These are phyloP conservation scores for Acacia concinna DNA, from an alignment of 331 rosid species.

Conservation along the genomic window DNA sequence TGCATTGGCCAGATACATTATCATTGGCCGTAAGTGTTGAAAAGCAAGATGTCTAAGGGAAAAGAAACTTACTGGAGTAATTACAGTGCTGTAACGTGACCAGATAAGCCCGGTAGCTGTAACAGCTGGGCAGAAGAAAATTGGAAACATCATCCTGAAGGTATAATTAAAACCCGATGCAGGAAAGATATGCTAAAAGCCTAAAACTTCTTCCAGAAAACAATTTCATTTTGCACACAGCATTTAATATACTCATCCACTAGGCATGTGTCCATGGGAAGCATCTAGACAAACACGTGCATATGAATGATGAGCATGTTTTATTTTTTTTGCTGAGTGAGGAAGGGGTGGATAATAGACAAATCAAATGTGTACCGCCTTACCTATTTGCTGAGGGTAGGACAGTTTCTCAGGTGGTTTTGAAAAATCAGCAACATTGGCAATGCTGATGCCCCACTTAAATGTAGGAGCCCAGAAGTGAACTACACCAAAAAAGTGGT, in stretches of 20 bases:
- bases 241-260: constrained; percentile 21
- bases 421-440: constrained; percentile 86
- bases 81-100: constrained; percentile 66
- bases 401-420: constrained; percentile 95
- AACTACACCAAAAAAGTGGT: constrained; percentile 55
- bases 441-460: constrained; percentile 99
- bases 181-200: constrained; percentile 1
- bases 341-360: background rate
- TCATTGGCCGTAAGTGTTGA: background rate
- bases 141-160: background rate
- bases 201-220: constrained; percentile 12
- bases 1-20: background rate
- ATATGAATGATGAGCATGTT: background rate
- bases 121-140: constrained; percentile 47
- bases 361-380: constrained; percentile 17
- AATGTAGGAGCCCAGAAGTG: constrained; percentile 99
- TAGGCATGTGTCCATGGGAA: background rate
- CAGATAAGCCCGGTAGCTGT: constrained; percentile 59
- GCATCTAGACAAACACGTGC: background rate
- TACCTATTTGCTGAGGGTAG: constrained; percentile 89
- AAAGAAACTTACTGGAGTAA: constrained; percentile 54
- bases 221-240: constrained; percentile 3
- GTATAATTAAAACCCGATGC: constrained; percentile 9
- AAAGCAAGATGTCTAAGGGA: constrained; percentile 6
- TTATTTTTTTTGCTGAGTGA: too few species aligned